A percentile compares a stretch with the other conserved stretches of the same genome.
Conservation (phyloP, 2,329 filamentous ascomycete genomes). For the Trichoderma koningii region DNA sequence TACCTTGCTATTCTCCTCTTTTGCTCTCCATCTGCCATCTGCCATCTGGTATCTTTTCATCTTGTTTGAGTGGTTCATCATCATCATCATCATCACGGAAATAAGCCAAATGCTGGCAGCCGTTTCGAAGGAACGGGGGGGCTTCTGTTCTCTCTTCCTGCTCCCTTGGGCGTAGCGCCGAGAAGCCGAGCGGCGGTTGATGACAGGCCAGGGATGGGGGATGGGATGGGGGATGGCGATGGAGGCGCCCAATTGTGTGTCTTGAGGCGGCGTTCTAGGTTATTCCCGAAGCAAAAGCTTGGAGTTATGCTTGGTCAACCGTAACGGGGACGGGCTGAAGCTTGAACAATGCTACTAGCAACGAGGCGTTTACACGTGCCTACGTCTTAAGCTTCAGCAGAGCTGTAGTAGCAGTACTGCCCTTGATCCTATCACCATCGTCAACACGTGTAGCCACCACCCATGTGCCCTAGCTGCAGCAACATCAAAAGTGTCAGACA, state of each 20-base stretch:
- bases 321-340: not conserved
- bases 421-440: no score
- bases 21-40: no score
- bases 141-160: not conserved
- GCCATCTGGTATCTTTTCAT: no score
- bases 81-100: no score
- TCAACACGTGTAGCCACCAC: no score
- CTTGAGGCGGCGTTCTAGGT: slow-evolving; percentile 4
- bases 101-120: not conserved
- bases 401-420: no score
- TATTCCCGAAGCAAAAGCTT: slow-evolving; percentile 8
- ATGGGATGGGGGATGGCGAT: not conserved
- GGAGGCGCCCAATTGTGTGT: not conserved
- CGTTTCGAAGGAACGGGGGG: not conserved
- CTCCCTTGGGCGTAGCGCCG: slow-evolving; percentile 11
- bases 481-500: no score
- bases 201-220: slow-evolving; percentile 1
- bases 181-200: not conserved
- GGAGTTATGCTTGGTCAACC: not conserved
- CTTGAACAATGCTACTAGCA: not conserved
- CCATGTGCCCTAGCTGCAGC: no score
- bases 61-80: no score
- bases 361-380: no score
- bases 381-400: no score
- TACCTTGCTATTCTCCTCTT: no score